Base-by-base conservation (phyloP, 208 protist genomes). In the Naegleria fowleri region DNA sequence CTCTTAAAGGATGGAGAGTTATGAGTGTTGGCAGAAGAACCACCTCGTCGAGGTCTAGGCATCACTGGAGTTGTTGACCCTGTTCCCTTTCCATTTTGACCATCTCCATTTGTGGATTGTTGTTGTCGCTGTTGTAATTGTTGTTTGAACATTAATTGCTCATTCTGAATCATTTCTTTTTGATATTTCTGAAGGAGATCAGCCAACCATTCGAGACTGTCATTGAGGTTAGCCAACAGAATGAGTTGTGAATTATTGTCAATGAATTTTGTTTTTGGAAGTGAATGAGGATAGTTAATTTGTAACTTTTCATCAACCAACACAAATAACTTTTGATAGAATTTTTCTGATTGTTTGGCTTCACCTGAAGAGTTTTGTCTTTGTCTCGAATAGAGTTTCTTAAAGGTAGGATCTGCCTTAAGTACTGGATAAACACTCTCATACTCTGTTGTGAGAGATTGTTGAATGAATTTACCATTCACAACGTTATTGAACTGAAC, bases 171-270 rank as follows among this genome's bases (percentile, higher is more conserved):
- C 5, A 86, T 40, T 29, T 39, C 39, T 39, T 87, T 43, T 52
- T 39, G n/a, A 33, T 48, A n/a, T 5, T 11, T 39, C 6, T 25
- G 40, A 4, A 89, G 38, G 22, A 36, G 43, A 41, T 89, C 48
- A 29, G 48, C 41, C 19, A 89, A 40, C 86, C 86, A 89, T 40
- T 89, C 86, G 4, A 89, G 39, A 38, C 36, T 51, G 59, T 89
- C 86, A 89, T 89, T 58, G 2, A 89, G 19, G 25, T 89, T 89
- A 22, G 48, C 25, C 48, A 89, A 67, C 4, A 89, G n/a, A 52
- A 89, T 67, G 38, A 67, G n/a, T 79, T 79, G 29, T 36, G 67
- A 79, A 33, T 79, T 79, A 79, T 79, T 79, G 29, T 79, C 67
- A 79, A 79, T 79, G 9, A 79, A 79, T 79, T 79, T 79, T 11